These are phyloP conservation scores for Gaultheria prostrata DNA, from an alignment of 148 eudicot species.

Conservation along the genomic window DNA sequence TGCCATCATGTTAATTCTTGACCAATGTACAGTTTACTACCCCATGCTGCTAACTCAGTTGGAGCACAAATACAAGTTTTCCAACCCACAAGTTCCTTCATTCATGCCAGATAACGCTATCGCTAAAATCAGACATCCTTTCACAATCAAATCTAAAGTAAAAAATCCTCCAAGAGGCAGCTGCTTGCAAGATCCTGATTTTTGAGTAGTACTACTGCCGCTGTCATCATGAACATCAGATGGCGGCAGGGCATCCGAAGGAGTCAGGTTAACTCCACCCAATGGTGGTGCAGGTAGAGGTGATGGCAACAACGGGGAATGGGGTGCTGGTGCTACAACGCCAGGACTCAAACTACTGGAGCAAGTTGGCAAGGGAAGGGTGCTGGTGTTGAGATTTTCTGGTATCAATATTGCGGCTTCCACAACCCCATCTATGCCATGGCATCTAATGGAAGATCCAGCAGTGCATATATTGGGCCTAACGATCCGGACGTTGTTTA, in stretches of 20 bases:
- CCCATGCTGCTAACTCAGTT: neutral
- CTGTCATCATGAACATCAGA: neutral
- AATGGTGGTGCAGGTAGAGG: no score
- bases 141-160: neutral
- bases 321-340: no score
- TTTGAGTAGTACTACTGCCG: neutral
- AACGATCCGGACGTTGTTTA: constrained; percentile 44
- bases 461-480: constrained; percentile 61
- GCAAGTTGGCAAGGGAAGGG: constrained; percentile 17
- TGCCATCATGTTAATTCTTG: neutral
- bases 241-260: neutral
- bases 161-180: neutral
- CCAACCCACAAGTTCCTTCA: neutral
- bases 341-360: neutral
- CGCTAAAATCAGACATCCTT: neutral
- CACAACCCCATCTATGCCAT: constrained; percentile 64
- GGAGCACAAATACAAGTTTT: neutral
- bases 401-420: neutral
- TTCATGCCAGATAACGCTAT: neutral
- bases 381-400: constrained; percentile 3
- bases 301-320: neutral
- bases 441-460: constrained; percentile 53
- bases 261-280: neutral
- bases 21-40: neutral
- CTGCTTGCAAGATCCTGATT: neutral